These are phyloP conservation scores for Vaccinium darrowii DNA, from an alignment of 148 eudicot species.

Conservation along the genomic window DNA sequence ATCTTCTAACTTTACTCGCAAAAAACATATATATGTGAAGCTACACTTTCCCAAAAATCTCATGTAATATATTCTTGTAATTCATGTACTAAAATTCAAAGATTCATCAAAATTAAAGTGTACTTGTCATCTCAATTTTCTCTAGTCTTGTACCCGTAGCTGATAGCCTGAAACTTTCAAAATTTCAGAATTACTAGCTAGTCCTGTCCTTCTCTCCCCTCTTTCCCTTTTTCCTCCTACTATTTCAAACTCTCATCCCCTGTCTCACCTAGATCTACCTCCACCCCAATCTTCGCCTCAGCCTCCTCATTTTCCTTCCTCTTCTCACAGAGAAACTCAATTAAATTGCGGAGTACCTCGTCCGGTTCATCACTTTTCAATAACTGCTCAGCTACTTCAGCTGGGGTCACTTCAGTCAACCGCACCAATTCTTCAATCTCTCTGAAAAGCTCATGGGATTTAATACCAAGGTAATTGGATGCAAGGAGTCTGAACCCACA, in stretches of 20 bases:
- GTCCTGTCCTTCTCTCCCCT: neutral
- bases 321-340: constrained; percentile 29
- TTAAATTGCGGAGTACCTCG: constrained; percentile 20
- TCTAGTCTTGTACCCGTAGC: neutral
- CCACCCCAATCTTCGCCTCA: constrained; percentile 16
- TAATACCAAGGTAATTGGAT: constrained; percentile 35
- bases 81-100: too few relatives aligned
- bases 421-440: constrained; percentile 28
- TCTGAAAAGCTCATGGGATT: constrained; percentile 23
- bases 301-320: constrained; percentile 26
- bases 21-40: too few relatives aligned
- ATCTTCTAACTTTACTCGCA: too few relatives aligned
- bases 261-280: neutral
- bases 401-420: constrained; percentile 36
- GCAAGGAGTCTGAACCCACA: constrained; percentile 37
- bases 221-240: neutral
- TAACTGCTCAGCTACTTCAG: constrained; percentile 46
- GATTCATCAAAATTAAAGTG: too few relatives aligned
- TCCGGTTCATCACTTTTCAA: constrained; percentile 32
- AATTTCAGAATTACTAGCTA: neutral
- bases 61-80: too few relatives aligned
- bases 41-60: too few relatives aligned
- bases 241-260: neutral
- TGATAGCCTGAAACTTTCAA: neutral
- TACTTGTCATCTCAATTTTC: neutral